phyloP scores from a whole-genome alignment of 2,329 filamentous ascomycete genomes.

The Macrophomina pseudophaseolina region DNA sequence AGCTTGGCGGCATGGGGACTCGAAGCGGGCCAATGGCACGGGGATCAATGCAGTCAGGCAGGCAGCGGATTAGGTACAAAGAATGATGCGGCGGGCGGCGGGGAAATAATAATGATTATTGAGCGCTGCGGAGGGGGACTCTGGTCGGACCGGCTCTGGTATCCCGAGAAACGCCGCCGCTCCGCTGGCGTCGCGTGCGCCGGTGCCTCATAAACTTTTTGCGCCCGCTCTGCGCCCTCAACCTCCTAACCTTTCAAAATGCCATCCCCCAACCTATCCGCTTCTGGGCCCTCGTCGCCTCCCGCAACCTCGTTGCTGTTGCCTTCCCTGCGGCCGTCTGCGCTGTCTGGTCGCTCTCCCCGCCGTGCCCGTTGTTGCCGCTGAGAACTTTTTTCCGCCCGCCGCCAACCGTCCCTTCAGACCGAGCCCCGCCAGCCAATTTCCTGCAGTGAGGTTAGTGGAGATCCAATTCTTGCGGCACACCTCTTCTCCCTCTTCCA shows the following conservation, averaged over 20 bases:
- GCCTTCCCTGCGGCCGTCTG: conserved; percentile 7
- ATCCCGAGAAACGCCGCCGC: conserved; percentile 2
- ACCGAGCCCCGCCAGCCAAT: conserved; percentile 1
- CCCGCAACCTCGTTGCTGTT: neutral
- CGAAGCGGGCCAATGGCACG: neutral
- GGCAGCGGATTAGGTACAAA: conserved; percentile 5
- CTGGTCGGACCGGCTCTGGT: conserved; percentile 4
- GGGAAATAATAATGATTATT: neutral
- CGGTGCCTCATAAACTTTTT: conserved; percentile 23
- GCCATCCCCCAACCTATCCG: conserved; percentile 17
- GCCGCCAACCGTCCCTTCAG: neutral
- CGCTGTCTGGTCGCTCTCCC: neutral
- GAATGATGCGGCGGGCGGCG: neutral
- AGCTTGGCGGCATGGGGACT: neutral
- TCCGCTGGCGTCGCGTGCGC: conserved; percentile 17
- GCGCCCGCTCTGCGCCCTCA: conserved; percentile 20
- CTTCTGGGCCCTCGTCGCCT: conserved; percentile 15
- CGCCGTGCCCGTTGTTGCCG: neutral
- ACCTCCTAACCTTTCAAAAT: conserved; percentile 25
- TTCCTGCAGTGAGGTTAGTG: conserved; percentile 11
- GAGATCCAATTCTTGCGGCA: neutral
- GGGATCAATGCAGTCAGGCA: conserved; percentile 3
- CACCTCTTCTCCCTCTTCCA: conserved; percentile 5
- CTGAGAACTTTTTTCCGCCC: conserved; percentile 16
- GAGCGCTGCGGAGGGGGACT: neutral